Evolutionary conservation across 257 asterid genomes (phyloP).

Genomic region (Ligustrum vulgare): DNA sequence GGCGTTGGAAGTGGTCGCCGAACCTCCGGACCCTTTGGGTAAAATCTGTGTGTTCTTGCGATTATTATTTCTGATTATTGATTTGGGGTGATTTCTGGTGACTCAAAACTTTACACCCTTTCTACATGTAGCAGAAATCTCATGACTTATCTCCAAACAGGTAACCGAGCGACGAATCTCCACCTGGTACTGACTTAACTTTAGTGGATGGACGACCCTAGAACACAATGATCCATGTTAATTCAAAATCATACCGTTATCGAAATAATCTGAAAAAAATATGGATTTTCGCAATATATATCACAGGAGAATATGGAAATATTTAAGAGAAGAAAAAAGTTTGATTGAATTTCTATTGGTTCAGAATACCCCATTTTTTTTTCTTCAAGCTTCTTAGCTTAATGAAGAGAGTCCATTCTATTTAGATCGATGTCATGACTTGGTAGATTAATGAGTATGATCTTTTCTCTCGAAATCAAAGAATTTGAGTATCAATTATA

Average conservation of each 20-base stretch:
- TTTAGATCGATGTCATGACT: neutral
- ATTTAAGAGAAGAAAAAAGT: neutral
- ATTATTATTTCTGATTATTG: no score
- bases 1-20: no score
- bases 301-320: neutral
- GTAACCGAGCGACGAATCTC: constrained; percentile 63
- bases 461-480: neutral
- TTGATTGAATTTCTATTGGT: no score
- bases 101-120: no score
- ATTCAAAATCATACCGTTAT: neutral
- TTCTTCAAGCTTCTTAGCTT: neutral
- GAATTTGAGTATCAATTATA: neutral
- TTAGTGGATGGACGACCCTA: constrained; percentile 61
- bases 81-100: no score
- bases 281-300: neutral
- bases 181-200: constrained; percentile 61
- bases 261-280: neutral
- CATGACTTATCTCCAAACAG: constrained; percentile 53
- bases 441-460: neutral
- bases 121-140: constrained; percentile 10
- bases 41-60: no score
- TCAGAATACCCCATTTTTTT: no score
- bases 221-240: neutral
- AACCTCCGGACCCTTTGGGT: no score
- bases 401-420: neutral